These are phyloP conservation scores for Cotoneaster glaucophyllus DNA, from an alignment of 306 rosid genomes.

Conservation along the genomic window DNA sequence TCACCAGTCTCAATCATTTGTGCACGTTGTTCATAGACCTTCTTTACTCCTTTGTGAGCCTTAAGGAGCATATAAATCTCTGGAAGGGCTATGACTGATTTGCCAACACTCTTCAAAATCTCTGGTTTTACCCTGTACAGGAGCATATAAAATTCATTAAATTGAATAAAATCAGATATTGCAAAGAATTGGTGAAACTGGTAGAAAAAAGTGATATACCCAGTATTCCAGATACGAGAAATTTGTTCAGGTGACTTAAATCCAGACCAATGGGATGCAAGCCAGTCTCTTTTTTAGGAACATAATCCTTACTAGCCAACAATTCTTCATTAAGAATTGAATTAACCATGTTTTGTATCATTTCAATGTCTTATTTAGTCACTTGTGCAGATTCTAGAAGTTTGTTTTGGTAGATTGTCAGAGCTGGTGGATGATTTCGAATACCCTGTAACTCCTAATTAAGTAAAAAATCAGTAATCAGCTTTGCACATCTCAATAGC, in stretches of 20 bases:
- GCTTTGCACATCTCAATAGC: conserved; percentile 5
- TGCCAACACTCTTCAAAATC: conserved; percentile 83
- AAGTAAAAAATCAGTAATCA: conserved; percentile 15
- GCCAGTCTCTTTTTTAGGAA: conserved; percentile 96
- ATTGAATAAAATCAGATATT: background rate
- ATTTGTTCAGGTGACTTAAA: conserved; percentile 94
- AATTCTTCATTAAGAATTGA: conserved; percentile 84
- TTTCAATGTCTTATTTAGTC: conserved; percentile 54
- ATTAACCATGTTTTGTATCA: conserved; percentile 62
- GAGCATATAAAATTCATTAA: conserved; percentile 6
- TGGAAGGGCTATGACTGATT: conserved; percentile 75
- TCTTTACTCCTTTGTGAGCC: conserved; percentile 87
- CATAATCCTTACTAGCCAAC: conserved; percentile 80
- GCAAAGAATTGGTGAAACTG: background rate
- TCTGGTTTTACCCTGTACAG: conserved; percentile 77
- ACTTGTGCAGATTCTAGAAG: conserved; percentile 75
- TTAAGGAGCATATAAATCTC: conserved; percentile 71
- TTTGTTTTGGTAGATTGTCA: conserved; percentile 73
- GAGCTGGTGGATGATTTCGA: conserved; percentile 75
- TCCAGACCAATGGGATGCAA: conserved; percentile 91
- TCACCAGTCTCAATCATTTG: conserved; percentile 95
- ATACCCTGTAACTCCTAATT: conserved; percentile 45
- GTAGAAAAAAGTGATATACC: conserved; percentile 37
- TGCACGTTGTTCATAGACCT: conserved; percentile 70
- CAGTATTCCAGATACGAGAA: conserved; percentile 88